Evolutionary conservation across 345 rosid species (phyloP), one percentile per base, ranked within the genome.

Genomic region (Eucalyptus pauciflora): DNA sequence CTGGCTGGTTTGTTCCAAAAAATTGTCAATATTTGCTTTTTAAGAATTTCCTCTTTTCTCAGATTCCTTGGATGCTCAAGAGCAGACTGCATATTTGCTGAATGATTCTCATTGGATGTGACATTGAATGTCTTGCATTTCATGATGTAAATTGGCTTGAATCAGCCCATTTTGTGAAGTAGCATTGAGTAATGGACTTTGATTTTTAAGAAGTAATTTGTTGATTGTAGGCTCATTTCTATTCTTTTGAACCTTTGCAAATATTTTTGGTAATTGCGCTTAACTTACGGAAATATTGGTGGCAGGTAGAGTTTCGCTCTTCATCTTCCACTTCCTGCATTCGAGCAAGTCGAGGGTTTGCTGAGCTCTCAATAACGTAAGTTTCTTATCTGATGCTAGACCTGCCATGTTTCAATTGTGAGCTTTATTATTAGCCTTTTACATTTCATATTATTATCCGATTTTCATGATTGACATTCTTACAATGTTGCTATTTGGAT

Each of bases 291-390:
- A 87, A 88, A 56, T 87, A 87, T 81, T 86, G 89, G 89, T 91
- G 93, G 90, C 95, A 96, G 99, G 93, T 96, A 87, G 98, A 96
- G 87, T 96, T 96, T 87, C 93, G 91, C 87, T 94, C 95, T 87
- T 92, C 90, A 37, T 93, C 91, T 89, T 95, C 95, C 50, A 88
- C 99, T 16, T 90, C 93, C 76, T 96, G 96, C 91, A 89, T 94
- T 88, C 94, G 94, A 87, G 93, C 96, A 51, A 96, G 99, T 89
- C 95, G 94, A 52, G 94, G 95, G 92, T 93, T 96, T 89, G 94
- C 97, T 20, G 97, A 96, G 92, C 96, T 96, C 90, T 96, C 98
- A 80, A 91, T 94, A 86, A 94, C 94, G 98, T 96, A 94, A 51
- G 94, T 93, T 87, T 49, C 76, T 62, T 62, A 18, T 43, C 79